Conservation (phyloP, 257 asterid species). For the Petrea volubilis region DNA sequence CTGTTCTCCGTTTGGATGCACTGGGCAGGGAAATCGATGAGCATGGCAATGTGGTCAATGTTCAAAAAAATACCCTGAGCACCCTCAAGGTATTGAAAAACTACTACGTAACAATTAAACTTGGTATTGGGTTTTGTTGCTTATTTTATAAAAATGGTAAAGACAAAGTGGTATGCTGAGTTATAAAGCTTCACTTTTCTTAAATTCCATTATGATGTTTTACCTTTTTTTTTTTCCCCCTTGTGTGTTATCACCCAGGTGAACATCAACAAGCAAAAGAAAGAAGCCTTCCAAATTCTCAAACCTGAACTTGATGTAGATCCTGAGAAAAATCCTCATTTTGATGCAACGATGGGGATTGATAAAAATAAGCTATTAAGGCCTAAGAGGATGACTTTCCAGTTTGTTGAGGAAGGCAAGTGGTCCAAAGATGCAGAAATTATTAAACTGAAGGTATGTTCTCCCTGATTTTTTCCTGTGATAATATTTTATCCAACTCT, state of each 20-base stretch:
- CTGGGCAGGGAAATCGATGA: slow-evolving; percentile 94
- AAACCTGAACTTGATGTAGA: slow-evolving; percentile 96
- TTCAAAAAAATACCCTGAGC: slow-evolving; percentile 75
- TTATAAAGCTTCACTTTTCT: neutral
- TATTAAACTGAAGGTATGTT: slow-evolving; percentile 68
- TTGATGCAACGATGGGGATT: slow-evolving; percentile 89
- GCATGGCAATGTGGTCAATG: slow-evolving; percentile 83
- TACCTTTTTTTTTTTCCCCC: neutral
- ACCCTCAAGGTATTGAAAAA: slow-evolving; percentile 75
- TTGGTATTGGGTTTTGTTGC: neutral
- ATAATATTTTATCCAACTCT: slow-evolving; percentile 7
- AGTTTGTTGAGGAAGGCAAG: slow-evolving; percentile 98
- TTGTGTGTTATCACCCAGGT: slow-evolving; percentile 46
- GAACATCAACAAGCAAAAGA: slow-evolving; percentile 92
- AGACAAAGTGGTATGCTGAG: neutral
- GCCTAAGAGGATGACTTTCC: slow-evolving; percentile 81
- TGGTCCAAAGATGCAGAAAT: slow-evolving; percentile 95
- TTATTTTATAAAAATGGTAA: neutral
- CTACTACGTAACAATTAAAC: neutral
- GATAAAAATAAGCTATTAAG: slow-evolving; percentile 80
- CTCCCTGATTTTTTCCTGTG: neutral
- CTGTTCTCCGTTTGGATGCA: slow-evolving; percentile 94
- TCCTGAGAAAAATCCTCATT: slow-evolving; percentile 82
- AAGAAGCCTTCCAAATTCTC: slow-evolving; percentile 93
- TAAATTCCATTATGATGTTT: neutral